A percentile compares a stretch with the other conserved stretches of the same genome.
Conservation (phyloP, 345 rosid genomes). For the Gossypium turneri region DNA sequence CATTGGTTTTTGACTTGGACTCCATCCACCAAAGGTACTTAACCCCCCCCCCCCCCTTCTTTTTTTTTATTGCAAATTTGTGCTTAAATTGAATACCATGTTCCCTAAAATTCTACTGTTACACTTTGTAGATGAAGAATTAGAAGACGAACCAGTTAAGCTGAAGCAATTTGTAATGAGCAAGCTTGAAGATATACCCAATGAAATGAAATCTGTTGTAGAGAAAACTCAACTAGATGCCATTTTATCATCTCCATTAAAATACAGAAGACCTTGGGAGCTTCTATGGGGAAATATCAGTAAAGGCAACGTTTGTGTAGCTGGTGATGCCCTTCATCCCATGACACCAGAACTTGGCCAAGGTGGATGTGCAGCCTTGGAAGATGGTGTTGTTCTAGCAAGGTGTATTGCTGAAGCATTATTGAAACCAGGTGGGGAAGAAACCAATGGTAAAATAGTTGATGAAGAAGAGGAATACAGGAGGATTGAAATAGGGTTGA, state of each 20-base stretch:
- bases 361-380: slow-evolving; percentile 44
- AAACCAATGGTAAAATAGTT: neutral
- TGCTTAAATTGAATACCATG: no score
- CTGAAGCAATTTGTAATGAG: slow-evolving; percentile 19
- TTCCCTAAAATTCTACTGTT: neutral
- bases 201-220: neutral
- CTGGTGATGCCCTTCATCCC: slow-evolving; percentile 58
- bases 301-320: slow-evolving; percentile 32
- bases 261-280: neutral
- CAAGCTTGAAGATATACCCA: neutral
- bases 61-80: no score
- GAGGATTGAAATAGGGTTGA: slow-evolving; percentile 36
- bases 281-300: slow-evolving; percentile 6
- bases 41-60: no score
- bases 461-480: slow-evolving; percentile 11
- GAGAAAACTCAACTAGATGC: neutral
- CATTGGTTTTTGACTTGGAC: slow-evolving; percentile 30
- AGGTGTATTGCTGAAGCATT: slow-evolving; percentile 40
- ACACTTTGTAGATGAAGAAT: neutral
- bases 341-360: slow-evolving; percentile 51
- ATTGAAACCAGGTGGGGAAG: neutral
- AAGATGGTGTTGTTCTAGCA: slow-evolving; percentile 40
- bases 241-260: neutral
- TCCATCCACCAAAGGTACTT: slow-evolving; percentile 21
- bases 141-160: slow-evolving; percentile 10